Evolutionary conservation across 2,329 filamentous ascomycete species (phyloP), one percentile per base, ranked within the genome.

Genomic region (Hypoxylon sp.): DNA sequence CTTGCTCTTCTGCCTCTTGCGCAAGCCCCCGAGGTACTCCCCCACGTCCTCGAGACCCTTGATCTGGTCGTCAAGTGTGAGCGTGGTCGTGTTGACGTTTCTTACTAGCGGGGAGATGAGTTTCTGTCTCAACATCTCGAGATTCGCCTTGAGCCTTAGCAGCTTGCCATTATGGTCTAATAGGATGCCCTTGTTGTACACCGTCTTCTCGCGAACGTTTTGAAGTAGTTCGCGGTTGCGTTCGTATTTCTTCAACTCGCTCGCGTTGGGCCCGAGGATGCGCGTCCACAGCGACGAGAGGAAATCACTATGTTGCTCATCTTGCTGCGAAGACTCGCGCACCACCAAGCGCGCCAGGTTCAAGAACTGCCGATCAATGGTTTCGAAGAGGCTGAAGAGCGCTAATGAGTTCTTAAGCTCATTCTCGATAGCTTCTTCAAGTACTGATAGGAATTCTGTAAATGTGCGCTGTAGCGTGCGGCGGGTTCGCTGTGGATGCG

Each of bases 331-430:
- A 19, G 91, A 89, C 81, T 98, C 94, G 74, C 93, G 92, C 61
- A 93, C 91, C 8, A 97, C 94, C 4, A 90, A 92, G 67, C 94
- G 91, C 70, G 93, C 93, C 0, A 98, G 86, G 78, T 96, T 97
- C 68, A 94, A 87, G 80, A 98, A 97, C 78, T 97, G 93, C 58
- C 90, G 88, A 81, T 98, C 95, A 73, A 98, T 94, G 65, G 90
- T 88, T 78, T 97, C 94, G 79, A 98, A 98, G n/a, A 97, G 89
- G 2, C 88, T 88, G 79, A 97, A 97, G 13, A 98, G 88, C 1
- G 89, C 88, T 1, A 94, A 88, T 44, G 91, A 92, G 80, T 95
- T 91, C 59, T 90, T 90, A 19, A 98, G 85, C 80, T 98, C 94
- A 71, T 88, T 91, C 74, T 91, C 89, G 78, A 98, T 97, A 66